A percentile compares a stretch with the other conserved stretches of the same genome.
These are phyloP conservation scores for Sporothrix pseudoabietina DNA, from an alignment of 2,329 filamentous ascomycete genomes.

Conservation along the genomic window DNA sequence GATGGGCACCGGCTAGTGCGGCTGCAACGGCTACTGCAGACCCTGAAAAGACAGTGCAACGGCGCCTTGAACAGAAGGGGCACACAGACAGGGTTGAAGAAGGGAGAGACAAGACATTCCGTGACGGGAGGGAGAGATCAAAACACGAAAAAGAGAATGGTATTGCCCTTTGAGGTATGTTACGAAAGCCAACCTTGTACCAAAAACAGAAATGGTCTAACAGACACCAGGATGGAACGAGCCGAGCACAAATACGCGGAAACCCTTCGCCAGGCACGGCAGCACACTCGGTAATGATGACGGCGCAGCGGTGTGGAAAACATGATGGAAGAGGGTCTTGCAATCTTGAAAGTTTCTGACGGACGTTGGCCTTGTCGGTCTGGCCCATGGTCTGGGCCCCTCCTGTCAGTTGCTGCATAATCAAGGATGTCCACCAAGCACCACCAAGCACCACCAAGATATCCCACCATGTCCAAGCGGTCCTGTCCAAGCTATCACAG, in stretches of 20 bases:
- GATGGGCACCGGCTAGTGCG: background rate
- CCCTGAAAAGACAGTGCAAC: constrained; percentile 2
- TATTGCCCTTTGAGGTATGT: background rate
- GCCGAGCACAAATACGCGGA: background rate
- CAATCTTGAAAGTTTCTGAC: background rate
- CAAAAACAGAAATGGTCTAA: background rate
- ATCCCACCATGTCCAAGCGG: background rate
- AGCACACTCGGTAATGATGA: constrained; percentile 12
- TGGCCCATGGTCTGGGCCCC: constrained; percentile 7
- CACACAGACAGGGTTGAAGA: background rate
- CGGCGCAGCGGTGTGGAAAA: constrained; percentile 15
- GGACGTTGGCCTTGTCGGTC: background rate
- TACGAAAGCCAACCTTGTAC: background rate
- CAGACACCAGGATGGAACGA: background rate
- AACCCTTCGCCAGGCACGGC: background rate
- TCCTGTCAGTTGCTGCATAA: background rate
- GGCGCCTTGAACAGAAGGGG: background rate
- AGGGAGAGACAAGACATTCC: background rate
- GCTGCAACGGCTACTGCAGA: constrained; percentile 17
- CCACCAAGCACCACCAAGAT: background rate
- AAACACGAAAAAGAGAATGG: background rate
- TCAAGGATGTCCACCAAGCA: background rate
- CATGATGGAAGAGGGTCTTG: background rate
- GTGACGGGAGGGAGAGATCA: background rate
- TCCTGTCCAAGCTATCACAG: background rate